phyloP scores from a whole-genome alignment of 1,284 basidiomycete species.

The Malassezia brasiliensis region DNA sequence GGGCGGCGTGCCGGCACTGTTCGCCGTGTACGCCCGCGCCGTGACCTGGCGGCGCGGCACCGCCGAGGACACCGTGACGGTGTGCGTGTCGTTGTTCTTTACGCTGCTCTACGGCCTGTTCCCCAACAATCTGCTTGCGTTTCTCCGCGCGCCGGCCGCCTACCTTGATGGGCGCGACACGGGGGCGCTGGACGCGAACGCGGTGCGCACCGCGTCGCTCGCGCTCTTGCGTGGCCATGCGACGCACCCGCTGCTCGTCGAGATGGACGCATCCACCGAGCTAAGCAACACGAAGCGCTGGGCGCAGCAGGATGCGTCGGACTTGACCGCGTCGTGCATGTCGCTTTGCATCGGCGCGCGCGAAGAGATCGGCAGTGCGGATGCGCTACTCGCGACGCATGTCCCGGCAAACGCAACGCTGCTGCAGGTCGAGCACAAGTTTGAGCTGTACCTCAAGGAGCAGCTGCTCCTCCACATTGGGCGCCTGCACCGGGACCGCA shows the following conservation, averaged over 20 bases:
- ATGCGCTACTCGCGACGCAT: not conserved
- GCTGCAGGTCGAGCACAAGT: conserved; percentile 41
- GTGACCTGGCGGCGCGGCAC: conserved; percentile 39
- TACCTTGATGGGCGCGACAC: conserved; percentile 53
- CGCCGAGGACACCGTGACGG: conserved; percentile 20
- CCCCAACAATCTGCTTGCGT: conserved; percentile 69
- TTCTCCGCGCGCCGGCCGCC: conserved; percentile 59
- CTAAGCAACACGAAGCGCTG: conserved; percentile 60
- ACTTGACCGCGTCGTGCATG: conserved; percentile 62
- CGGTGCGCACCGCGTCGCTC: conserved; percentile 48
- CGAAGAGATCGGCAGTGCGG: not conserved
- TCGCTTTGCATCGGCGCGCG: conserved; percentile 32
- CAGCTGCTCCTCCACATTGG: conserved; percentile 47
- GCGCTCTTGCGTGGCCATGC: conserved; percentile 62
- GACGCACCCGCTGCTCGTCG: conserved; percentile 64
- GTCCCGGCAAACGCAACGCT: conserved; percentile 6
- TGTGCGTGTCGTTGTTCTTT: conserved; percentile 52
- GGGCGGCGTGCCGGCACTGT: conserved; percentile 31
- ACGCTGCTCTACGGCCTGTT: conserved; percentile 75
- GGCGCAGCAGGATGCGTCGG: conserved; percentile 58
- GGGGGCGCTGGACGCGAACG: conserved; percentile 55
- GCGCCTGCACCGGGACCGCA: conserved; percentile 43
- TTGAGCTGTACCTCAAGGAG: conserved; percentile 47
- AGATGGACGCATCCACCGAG: conserved; percentile 59
- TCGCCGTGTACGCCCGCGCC: conserved; percentile 38